Evolutionary conservation across 1,284 basidiomycete genomes (phyloP).

Genomic region (Sphaerobolus stellatus): DNA sequence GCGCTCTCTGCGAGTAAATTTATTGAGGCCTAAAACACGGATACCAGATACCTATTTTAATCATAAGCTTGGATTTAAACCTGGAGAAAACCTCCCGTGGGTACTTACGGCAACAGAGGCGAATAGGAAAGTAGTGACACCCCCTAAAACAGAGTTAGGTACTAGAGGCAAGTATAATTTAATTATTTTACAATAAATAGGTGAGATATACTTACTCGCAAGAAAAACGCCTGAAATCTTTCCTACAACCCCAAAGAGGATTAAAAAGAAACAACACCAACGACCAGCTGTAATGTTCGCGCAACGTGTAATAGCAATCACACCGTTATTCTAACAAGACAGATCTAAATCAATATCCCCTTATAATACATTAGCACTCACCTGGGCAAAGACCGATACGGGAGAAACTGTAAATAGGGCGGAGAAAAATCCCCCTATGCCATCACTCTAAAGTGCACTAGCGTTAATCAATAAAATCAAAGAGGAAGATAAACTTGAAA

Average conservation of each 20-base stretch:
- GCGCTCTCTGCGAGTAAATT: conserved; percentile 70
- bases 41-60: conserved; percentile 70
- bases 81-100: no score
- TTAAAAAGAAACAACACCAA: conserved; percentile 73
- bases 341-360: background rate
- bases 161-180: conserved; percentile 35
- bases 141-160: conserved; percentile 80
- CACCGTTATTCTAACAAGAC: conserved; percentile 67
- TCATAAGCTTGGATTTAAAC: no score
- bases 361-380: conserved; percentile 17
- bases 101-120: conserved; percentile 63
- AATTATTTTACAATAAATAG: background rate
- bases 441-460: conserved; percentile 53
- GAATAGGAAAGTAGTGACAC: conserved; percentile 72
- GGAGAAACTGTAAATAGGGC: conserved; percentile 82
- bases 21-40: conserved; percentile 65
- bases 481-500: no score
- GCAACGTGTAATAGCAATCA: conserved; percentile 76
- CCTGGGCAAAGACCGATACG: conserved; percentile 77
- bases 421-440: conserved; percentile 70
- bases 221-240: conserved; percentile 81
- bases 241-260: conserved; percentile 72
- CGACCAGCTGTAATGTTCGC: conserved; percentile 72
- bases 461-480: no score
- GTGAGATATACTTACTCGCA: conserved; percentile 47